phyloP scores from a whole-genome alignment of 1,284 basidiomycete genomes.

The Phellinidium pouzarii region DNA sequence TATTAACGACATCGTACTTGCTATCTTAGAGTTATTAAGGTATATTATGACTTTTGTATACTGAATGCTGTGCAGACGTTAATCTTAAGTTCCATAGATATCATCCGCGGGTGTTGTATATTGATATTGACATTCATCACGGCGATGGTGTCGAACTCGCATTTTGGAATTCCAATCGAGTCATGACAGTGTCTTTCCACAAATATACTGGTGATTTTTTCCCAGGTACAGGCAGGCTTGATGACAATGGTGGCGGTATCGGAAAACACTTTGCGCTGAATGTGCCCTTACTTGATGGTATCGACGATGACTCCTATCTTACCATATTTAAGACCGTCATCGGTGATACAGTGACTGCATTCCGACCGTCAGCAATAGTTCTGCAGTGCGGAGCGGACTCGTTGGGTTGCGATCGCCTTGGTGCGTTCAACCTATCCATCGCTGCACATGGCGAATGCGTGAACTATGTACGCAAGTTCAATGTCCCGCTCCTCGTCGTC shows the following conservation, averaged over 20 bases:
- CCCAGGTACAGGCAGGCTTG: constrained; percentile 89
- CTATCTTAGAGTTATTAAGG: constrained; percentile 89
- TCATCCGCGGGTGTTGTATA: constrained; percentile 88
- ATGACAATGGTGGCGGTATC: constrained; percentile 79
- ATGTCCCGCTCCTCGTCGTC: constrained; percentile 83
- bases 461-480: constrained; percentile 90
- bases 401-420: constrained; percentile 88
- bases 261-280: constrained; percentile 97
- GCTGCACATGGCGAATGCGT: constrained; percentile 99
- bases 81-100: constrained; percentile 41
- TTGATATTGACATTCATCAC: constrained; percentile 97
- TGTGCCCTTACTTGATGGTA: constrained; percentile 92
- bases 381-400: constrained; percentile 98
- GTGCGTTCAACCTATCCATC: constrained; percentile 98
- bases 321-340: constrained; percentile 95
- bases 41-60: constrained; percentile 29
- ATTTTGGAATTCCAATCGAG: constrained; percentile 96
- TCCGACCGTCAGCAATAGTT: constrained; percentile 88
- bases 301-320: constrained; percentile 96
- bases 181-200: constrained; percentile 98
- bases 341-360: constrained; percentile 87
- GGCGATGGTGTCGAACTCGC: constrained; percentile 97
- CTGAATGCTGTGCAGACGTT: neutral
- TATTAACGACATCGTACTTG: constrained; percentile 92
- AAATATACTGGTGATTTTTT: constrained; percentile 99